Base-by-base conservation (phyloP, 345 rosid genomes). In the Populus alba region DNA sequence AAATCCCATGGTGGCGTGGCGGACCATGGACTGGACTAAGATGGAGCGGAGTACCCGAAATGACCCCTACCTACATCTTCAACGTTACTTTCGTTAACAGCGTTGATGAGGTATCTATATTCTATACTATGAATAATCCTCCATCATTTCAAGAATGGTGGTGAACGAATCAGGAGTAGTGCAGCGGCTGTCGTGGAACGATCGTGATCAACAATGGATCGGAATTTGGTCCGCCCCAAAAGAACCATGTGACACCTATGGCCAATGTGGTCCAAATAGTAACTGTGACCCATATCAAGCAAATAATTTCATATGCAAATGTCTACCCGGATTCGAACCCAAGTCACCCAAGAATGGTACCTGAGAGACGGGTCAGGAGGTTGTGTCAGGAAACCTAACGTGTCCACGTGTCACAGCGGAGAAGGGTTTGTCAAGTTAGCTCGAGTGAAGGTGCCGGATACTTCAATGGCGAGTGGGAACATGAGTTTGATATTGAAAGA, bases 311-410 rank as follows among this genome's bases (percentile, higher is more conserved):
- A 82, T 80, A 17, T 92, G 97, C 78, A 70, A 74, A 4, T 94
- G 98, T 78, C 45, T 91, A 1, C 95, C 95, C 0, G 97, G 97
- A 4, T 91, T 87, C 61, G 87, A 85, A 57, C 98, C 98, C 15
- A 88, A 77, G 65, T 85, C 75, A 3, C 87, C 0, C 25, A 38
- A 0, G 91, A 78, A n/a, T 92, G 98, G 98, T 77, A 18, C 79
- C 65, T 91, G 59, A 83, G 94, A 71, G 93, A 91, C 7, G 87
- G 83, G 7, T 79, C 86, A 0, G 82, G 70, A 5, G 98, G 98
- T 15, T 94, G 98, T 76, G 38, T 31, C 29, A 86, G 89, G 84
- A 87, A 66, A 23, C 63, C n/a, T 0, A 38, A 57, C 5, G 65
- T 23, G 38, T 71, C 76, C 37, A 37, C 71, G 5, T 78, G 75